Evolutionary conservation across 768 basidiomycete species (phyloP).

Genomic region (Boletellus ananiceps): DNA sequence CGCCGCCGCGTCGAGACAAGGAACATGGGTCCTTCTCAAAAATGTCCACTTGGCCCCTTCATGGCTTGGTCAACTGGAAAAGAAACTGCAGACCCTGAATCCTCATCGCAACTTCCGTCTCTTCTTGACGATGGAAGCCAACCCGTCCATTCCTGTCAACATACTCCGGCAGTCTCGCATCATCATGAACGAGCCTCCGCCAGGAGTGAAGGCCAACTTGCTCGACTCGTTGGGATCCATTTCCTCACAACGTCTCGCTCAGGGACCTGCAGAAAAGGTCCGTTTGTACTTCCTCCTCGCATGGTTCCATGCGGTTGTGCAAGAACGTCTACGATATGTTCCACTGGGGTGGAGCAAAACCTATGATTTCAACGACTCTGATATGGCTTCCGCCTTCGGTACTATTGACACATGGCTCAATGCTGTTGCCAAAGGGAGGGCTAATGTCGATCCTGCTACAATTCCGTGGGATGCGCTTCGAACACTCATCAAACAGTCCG

Average conservation of each 20-base stretch:
- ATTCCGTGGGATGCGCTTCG: constrained; percentile 97
- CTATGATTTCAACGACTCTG: constrained; percentile 99
- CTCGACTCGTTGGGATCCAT: constrained; percentile 84
- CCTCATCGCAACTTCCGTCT: constrained; percentile 90
- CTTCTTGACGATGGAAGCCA: constrained; percentile 98
- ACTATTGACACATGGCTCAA: constrained; percentile 92
- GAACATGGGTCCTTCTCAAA: constrained; percentile 95
- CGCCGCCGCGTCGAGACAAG: constrained; percentile 84
- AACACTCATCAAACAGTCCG: constrained; percentile 89
- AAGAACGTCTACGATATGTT: constrained; percentile 93
- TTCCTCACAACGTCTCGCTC: constrained; percentile 60
- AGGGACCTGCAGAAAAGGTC: constrained; percentile 90
- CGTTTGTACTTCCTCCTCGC: constrained; percentile 94
- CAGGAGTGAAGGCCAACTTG: constrained; percentile 94
- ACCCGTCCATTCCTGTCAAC: constrained; percentile 91
- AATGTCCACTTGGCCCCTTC: constrained; percentile 95
- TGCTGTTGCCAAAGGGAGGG: constrained; percentile 73
- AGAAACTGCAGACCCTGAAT: constrained; percentile 88
- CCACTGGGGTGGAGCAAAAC: constrained; percentile 95
- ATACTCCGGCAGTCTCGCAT: constrained; percentile 94
- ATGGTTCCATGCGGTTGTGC: constrained; percentile 98
- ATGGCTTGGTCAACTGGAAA: constrained; percentile 95
- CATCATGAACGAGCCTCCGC: constrained; percentile 98
- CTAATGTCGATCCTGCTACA: constrained; percentile 86
- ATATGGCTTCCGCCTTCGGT: constrained; percentile 86